Evolutionary conservation across 1,284 basidiomycete genomes (phyloP).

Genomic region (Trametes hirsuta): DNA sequence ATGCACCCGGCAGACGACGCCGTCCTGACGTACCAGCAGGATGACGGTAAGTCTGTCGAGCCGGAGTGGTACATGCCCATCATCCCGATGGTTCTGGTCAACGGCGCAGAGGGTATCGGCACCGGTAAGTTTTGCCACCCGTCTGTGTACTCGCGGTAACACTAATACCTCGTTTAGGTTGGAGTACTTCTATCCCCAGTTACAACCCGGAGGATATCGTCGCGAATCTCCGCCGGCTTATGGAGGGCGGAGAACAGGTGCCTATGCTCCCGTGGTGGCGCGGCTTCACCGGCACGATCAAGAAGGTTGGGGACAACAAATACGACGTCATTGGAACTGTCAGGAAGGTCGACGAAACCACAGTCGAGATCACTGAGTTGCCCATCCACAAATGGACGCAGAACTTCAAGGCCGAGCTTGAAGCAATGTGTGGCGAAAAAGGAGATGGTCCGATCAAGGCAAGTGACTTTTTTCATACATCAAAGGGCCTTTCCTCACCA

Average conservation of each 20-base stretch:
- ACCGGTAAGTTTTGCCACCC: slow-evolving; percentile 62
- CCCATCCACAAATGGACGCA: slow-evolving; percentile 97
- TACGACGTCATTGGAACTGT: slow-evolving; percentile 85
- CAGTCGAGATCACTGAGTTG: slow-evolving; percentile 94
- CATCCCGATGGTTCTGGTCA: slow-evolving; percentile 88
- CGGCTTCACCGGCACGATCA: slow-evolving; percentile 91
- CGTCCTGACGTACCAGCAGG: slow-evolving; percentile 82
- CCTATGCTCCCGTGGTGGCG: slow-evolving; percentile 98
- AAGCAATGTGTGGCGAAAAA: slow-evolving; percentile 79
- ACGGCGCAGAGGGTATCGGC: slow-evolving; percentile 97
- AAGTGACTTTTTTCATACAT: background rate
- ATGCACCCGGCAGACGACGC: slow-evolving; percentile 89
- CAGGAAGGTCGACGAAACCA: slow-evolving; percentile 83
- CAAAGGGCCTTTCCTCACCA: background rate
- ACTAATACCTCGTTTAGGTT: slow-evolving; percentile 56
- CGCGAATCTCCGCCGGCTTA: slow-evolving; percentile 83
- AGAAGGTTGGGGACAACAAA: slow-evolving; percentile 79
- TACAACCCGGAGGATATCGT: slow-evolving; percentile 95
- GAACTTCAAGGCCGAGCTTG: slow-evolving; percentile 89
- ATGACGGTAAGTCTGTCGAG: slow-evolving; percentile 90
- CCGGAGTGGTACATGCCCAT: slow-evolving; percentile 96
- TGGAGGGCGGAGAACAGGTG: slow-evolving; percentile 84
- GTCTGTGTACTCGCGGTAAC: background rate
- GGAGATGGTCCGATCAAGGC: slow-evolving; percentile 71
- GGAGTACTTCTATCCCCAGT: slow-evolving; percentile 94